Percentiles rank a stretch among this genome's conserved stretches.
Evolutionary conservation across 805 yeast genomes (phyloP).

Genomic region (Nakazawaea siamensis): DNA sequence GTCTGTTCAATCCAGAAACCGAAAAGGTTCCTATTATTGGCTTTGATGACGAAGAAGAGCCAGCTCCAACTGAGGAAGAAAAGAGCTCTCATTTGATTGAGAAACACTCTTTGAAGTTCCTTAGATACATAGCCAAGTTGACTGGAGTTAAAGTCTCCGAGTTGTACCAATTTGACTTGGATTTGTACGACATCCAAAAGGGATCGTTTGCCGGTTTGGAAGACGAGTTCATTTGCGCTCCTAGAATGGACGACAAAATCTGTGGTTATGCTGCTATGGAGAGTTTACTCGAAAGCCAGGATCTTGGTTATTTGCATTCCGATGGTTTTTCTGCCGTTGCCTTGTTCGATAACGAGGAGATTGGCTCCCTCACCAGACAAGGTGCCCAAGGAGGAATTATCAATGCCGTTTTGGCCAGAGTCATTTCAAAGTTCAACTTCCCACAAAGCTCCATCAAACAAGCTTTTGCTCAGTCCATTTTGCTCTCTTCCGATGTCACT

Average conservation of each 20-base stretch:
- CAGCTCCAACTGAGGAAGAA: constrained; percentile 49
- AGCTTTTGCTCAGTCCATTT: constrained; percentile 56
- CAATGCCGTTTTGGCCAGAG: constrained; percentile 54
- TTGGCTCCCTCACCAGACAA: constrained; percentile 71
- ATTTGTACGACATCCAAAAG: constrained; percentile 73
- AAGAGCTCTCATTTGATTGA: constrained; percentile 55
- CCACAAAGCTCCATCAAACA: background rate
- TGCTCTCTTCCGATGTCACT: constrained; percentile 77
- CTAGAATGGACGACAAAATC: constrained; percentile 78
- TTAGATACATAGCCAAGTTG: constrained; percentile 59
- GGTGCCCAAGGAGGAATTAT: constrained; percentile 77
- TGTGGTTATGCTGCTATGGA: constrained; percentile 68
- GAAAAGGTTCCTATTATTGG: constrained; percentile 79
- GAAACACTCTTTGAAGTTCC: constrained; percentile 56
- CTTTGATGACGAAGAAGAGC: constrained; percentile 34
- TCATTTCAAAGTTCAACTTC: constrained; percentile 15
- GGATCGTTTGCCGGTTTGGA: constrained; percentile 73
- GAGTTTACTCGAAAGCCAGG: constrained; percentile 35
- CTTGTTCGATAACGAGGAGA: constrained; percentile 73
- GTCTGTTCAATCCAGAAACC: constrained; percentile 71
- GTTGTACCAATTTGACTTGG: constrained; percentile 63
- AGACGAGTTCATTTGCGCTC: constrained; percentile 70
- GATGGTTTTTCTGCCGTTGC: constrained; percentile 51
- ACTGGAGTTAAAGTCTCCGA: constrained; percentile 53
- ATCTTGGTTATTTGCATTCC: constrained; percentile 15